phyloP scores from a whole-genome alignment of 768 basidiomycete genomes.

The Mycena floridula region DNA sequence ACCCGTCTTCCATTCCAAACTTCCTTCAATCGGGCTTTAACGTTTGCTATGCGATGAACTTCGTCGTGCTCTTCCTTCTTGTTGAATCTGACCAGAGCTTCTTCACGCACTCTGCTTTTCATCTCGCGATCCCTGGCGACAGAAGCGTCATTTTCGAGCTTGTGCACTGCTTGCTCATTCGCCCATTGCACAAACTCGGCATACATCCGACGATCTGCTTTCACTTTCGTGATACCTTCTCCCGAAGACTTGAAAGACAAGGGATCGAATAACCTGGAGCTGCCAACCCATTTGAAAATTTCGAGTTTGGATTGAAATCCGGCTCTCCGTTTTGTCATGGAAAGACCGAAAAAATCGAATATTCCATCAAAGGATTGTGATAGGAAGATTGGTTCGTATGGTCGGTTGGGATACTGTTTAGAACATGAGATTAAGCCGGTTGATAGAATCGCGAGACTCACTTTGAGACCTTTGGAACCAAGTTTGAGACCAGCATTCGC shows the following conservation, averaged over 20 bases:
- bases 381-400: constrained; percentile 43
- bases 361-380: constrained; percentile 44
- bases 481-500: constrained; percentile 44
- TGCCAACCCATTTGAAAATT: constrained; percentile 52
- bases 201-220: constrained; percentile 50
- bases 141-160: constrained; percentile 6
- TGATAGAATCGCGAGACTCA: neutral
- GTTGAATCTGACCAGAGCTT: constrained; percentile 46
- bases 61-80: constrained; percentile 42
- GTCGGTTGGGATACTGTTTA: constrained; percentile 30
- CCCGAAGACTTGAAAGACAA: constrained; percentile 28
- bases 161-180: constrained; percentile 14
- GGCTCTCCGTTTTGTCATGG: constrained; percentile 39
- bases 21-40: constrained; percentile 29
- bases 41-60: constrained; percentile 20
- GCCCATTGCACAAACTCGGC: constrained; percentile 50
- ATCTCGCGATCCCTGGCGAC: constrained; percentile 15
- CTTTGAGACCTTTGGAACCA: constrained; percentile 52
- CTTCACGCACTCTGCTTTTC: constrained; percentile 24
- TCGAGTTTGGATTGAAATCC: constrained; percentile 53
- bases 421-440: neutral
- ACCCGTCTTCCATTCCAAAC: constrained; percentile 45
- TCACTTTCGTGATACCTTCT: constrained; percentile 35
- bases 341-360: constrained; percentile 50
- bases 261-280: constrained; percentile 49